A percentile compares a stretch with the other conserved stretches of the same genome.
Conservation (phyloP, 2,329 filamentous ascomycete genomes). For the Akanthomyces lecanii region DNA sequence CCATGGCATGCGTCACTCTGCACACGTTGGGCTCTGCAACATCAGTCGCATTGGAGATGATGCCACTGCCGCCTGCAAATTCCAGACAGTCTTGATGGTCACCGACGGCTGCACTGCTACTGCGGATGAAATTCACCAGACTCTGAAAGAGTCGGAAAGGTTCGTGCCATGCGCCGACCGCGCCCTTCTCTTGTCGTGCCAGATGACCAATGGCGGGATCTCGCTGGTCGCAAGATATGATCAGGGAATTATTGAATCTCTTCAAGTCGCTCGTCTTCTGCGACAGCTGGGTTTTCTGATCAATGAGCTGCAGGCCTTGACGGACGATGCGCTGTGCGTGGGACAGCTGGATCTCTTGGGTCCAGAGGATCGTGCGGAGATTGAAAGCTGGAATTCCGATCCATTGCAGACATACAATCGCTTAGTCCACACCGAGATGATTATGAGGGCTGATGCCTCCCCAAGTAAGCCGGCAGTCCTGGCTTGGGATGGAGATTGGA, state of each 20-base stretch:
- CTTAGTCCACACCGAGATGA: not conserved
- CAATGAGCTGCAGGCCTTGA: not conserved
- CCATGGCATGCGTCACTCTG: not conserved
- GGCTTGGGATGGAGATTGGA: slow-evolving; percentile 8
- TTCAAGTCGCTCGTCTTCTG: not conserved
- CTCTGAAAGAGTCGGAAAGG: not conserved
- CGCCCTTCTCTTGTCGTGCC: not conserved
- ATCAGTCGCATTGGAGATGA: not conserved
- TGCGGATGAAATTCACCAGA: not conserved
- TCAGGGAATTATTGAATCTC: not conserved
- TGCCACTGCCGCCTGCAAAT: not conserved
- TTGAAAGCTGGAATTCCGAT: not conserved
- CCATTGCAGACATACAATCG: not conserved
- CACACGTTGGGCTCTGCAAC: not conserved
- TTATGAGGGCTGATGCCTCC: not conserved
- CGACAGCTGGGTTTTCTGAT: not conserved
- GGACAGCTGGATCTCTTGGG: not conserved
- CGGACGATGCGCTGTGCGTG: not conserved
- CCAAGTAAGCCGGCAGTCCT: not conserved
- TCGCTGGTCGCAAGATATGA: not conserved
- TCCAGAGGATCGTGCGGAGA: not conserved
- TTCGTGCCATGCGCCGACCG: not conserved
- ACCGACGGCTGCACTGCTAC: not conserved
- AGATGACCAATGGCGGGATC: not conserved
- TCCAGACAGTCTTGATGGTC: not conserved